Base-by-base conservation (phyloP, 169 alveolate genomes). In the Babesia ovis region DNA sequence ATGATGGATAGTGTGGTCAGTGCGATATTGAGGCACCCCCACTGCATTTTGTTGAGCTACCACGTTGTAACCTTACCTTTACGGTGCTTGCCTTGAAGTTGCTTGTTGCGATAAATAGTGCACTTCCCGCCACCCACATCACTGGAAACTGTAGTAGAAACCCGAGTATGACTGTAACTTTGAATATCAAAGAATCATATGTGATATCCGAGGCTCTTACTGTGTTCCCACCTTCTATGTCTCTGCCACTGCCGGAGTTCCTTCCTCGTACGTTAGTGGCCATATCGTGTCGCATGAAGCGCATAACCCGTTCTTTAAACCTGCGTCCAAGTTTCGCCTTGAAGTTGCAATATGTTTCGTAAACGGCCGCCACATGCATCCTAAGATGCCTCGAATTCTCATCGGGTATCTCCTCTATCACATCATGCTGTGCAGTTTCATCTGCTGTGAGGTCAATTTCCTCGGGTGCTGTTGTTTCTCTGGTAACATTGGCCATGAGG, bases 101-200 rank as follows among this genome's bases (percentile, higher is more conserved):
- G 41, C 43, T 51, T 2, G 55, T 31, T 0, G 39, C 45, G 6
- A 60, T n/a, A 41, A 80, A 80, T 23, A 80, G 71, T 2, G 62
- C 20, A 18, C 82, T 43, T 1, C 84, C 88, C 12, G 50, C 46
- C 8, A 80, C 27, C 88, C 88, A 80, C 83, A 70, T 54, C 37
- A 62, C 48, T 18, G 88, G 88, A 45, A 46, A 60, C 56, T 56
- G 71, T 32, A 80, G 55, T 37, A 80, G 43, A 35, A 80, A 80
- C 16, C 88, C 88, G 22, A 80, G 83, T 8, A 80, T 12, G 32
- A 80, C 16, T 18, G 83, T 70, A 4, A 80, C 35, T 31, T 67
- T 80, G 70, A 80, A 45, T 29, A 80, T 34, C 4, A 80, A 51
- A 16, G 74, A 43, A 37, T 80, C 88, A 42, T 77, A 77, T 35